Conservation (phyloP, 129 eudicot genomes). For the Flaveria sonorensis region DNA sequence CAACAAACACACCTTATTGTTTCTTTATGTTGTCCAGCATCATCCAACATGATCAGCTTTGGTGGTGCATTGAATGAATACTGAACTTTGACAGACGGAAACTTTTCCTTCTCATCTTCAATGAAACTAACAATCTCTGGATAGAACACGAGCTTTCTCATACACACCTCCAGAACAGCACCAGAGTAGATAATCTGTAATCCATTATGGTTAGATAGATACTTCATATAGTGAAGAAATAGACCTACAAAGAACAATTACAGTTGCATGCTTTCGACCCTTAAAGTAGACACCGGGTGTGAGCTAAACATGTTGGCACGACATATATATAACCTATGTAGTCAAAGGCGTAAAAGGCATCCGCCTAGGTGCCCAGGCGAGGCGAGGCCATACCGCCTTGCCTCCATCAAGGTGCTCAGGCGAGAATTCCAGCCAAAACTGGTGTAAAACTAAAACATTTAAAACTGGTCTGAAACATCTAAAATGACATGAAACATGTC, state of each 20-base stretch:
- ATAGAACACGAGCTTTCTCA: conserved; percentile 94
- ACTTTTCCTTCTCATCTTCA: conserved; percentile 88
- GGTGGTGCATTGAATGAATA: conserved; percentile 88
- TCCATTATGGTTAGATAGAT: conserved; percentile 19
- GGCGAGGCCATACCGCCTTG: no score
- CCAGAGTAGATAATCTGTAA: conserved; percentile 82
- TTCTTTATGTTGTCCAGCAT: conserved; percentile 73
- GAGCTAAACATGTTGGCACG: conserved; percentile 11
- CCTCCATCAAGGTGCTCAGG: no score
- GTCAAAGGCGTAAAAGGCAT: no score
- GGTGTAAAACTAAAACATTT: no score
- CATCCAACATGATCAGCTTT: conserved; percentile 91
- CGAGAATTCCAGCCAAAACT: no score
- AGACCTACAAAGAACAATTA: not conserved
- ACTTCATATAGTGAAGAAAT: not conserved
- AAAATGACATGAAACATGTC: no score
- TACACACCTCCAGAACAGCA: conserved; percentile 79
- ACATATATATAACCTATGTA: not conserved
- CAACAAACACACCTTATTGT: conserved; percentile 63
- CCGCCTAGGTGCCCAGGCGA: no score
- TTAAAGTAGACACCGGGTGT: not conserved
- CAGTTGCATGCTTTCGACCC: not conserved
- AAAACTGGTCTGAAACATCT: no score
- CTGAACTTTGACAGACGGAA: conserved; percentile 71
- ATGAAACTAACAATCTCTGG: conserved; percentile 90